Conservation (phyloP, 768 basidiomycete genomes). For the Artomyces pyxidatus region DNA sequence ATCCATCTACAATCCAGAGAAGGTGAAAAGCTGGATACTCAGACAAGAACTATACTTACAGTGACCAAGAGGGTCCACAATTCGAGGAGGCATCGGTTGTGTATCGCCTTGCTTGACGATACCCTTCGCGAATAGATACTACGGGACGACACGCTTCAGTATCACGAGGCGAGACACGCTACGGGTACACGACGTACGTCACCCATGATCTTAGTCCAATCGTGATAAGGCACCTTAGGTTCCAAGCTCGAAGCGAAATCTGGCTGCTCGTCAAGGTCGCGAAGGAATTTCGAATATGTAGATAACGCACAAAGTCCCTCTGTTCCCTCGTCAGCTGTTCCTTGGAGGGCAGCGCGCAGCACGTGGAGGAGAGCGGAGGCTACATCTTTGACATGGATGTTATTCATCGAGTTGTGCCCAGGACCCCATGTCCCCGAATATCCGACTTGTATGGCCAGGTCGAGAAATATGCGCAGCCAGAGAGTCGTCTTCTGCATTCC, state of each 20-base stretch:
- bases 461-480: conserved; percentile 30
- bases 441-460: conserved; percentile 25
- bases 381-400: conserved; percentile 34
- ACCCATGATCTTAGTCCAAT: conserved; percentile 28
- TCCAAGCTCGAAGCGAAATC: conserved; percentile 27
- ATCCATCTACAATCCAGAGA: conserved; percentile 26
- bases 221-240: conserved; percentile 22
- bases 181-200: too few species aligned
- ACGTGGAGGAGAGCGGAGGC: conserved; percentile 27
- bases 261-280: conserved; percentile 12
- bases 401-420: conserved; percentile 30
- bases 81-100: conserved; percentile 25
- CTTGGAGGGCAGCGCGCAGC: conserved; percentile 33
- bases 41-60: conserved; percentile 25
- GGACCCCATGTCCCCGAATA: conserved; percentile 36
- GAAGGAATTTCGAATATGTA: not conserved
- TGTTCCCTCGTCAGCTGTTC: conserved; percentile 32
- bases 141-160: too few species aligned
- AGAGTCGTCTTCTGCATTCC: conserved; percentile 31
- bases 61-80: conserved; percentile 30
- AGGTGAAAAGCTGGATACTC: too few species aligned
- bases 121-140: conserved; percentile 26
- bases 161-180: too few species aligned
- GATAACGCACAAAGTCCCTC: conserved; percentile 32
- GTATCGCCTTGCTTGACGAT: conserved; percentile 26